Evolutionary conservation across 2,329 filamentous ascomycete genomes (phyloP).

Genomic region (Amylocarpus encephaloides): DNA sequence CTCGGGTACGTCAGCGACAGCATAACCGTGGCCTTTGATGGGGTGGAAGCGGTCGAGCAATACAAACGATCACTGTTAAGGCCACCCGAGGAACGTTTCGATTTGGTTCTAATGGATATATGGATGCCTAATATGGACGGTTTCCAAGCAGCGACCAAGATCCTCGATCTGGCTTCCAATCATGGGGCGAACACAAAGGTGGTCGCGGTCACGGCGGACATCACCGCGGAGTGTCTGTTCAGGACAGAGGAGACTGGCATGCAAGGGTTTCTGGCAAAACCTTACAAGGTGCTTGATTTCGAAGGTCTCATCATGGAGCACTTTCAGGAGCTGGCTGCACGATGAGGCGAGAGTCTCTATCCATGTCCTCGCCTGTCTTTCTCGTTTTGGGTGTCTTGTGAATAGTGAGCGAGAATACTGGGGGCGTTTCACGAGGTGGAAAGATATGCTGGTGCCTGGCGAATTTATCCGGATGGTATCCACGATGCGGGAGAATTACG

Average conservation of each 20-base stretch:
- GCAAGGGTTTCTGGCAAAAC: slow-evolving; percentile 50
- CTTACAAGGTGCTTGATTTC: slow-evolving; percentile 47
- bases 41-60: slow-evolving; percentile 58
- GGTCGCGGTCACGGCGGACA: slow-evolving; percentile 50
- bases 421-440: background rate
- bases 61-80: slow-evolving; percentile 42
- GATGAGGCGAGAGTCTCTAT: background rate
- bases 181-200: slow-evolving; percentile 31
- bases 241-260: slow-evolving; percentile 45
- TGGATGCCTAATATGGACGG: slow-evolving; percentile 72
- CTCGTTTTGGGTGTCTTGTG: background rate
- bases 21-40: slow-evolving; percentile 61
- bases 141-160: slow-evolving; percentile 60
- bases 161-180: slow-evolving; percentile 37
- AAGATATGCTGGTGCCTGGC: background rate
- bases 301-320: slow-evolving; percentile 42
- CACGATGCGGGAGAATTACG: background rate
- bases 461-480: background rate
- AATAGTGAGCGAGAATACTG: background rate
- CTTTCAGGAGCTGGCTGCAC: slow-evolving; percentile 11
- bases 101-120: slow-evolving; percentile 66
- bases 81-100: slow-evolving; percentile 37
- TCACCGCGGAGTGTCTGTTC: slow-evolving; percentile 45
- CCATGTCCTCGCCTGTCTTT: too few species aligned
- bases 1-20: slow-evolving; percentile 52